A percentile compares a stretch with the other conserved stretches of the same genome.
These are phyloP conservation scores for Russula earlei DNA, from an alignment of 768 basidiomycete genomes.

Conservation along the genomic window DNA sequence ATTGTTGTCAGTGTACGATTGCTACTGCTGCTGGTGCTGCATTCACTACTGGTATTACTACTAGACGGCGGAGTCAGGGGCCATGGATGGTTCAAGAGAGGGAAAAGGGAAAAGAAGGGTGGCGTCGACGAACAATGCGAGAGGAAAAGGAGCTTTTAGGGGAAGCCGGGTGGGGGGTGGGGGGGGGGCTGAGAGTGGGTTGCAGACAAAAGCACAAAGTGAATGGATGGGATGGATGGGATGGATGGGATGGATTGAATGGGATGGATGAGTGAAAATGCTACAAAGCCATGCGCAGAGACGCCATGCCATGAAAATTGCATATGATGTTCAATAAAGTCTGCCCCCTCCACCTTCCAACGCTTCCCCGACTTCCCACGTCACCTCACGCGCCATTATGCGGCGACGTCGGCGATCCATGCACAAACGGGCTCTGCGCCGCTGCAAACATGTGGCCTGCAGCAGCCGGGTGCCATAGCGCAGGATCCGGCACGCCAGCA, in stretches of 20 bases:
- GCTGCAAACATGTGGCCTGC: constrained; percentile 15
- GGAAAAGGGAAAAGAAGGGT: background rate
- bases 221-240: background rate
- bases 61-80: background rate
- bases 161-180: background rate
- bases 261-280: background rate
- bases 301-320: constrained; percentile 2
- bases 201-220: background rate
- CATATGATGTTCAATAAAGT: background rate
- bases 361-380: background rate
- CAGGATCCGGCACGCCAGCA: constrained; percentile 4
- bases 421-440: constrained; percentile 18
- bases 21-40: constrained; percentile 1
- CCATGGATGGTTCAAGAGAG: constrained; percentile 2
- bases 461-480: constrained; percentile 13
- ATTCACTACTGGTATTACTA: constrained; percentile 9
- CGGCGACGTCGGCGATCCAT: constrained; percentile 20
- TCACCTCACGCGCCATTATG: constrained; percentile 15
- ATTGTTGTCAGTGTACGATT: constrained; percentile 14
- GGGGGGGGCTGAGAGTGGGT: background rate
- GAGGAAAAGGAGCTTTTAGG: background rate
- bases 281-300: constrained; percentile 11
- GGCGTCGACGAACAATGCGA: no score
- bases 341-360: background rate
- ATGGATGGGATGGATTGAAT: background rate